Evolutionary conservation across 176 grass and related monocot genomes (phyloP).

Genomic region (Carex kokanica): DNA sequence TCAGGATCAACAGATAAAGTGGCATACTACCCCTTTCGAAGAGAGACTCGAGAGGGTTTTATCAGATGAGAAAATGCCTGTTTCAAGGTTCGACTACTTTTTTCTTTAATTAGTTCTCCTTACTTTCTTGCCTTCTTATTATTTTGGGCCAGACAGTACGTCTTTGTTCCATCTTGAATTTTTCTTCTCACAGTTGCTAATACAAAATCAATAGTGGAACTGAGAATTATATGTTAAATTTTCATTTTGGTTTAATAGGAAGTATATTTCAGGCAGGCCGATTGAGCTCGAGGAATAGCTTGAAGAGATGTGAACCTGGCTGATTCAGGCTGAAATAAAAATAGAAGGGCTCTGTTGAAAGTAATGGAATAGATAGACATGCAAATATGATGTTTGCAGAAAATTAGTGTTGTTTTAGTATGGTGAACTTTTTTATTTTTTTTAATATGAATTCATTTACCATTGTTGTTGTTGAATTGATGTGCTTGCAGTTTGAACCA

Average conservation of each 20-base stretch:
- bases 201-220: not conserved
- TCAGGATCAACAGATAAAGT: constrained; percentile 70
- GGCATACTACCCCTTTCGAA: constrained; percentile 70
- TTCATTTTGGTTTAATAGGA: constrained; percentile 18
- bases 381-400: constrained; percentile 21
- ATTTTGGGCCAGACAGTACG: not conserved
- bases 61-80: constrained; percentile 37
- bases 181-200: not conserved
- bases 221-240: not conserved
- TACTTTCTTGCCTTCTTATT: not conserved
- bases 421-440: not conserved
- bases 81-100: constrained; percentile 39
- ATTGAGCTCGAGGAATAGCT: constrained; percentile 18
- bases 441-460: not conserved
- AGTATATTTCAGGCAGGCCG: not conserved
- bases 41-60: constrained; percentile 70
- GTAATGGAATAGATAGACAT: not conserved
- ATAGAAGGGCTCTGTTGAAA: not conserved
- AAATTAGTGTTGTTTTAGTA: not conserved
- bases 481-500: constrained; percentile 7
- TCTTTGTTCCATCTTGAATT: not conserved
- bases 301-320: not conserved
- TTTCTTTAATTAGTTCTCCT: constrained; percentile 1
- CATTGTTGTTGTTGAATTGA: not conserved
- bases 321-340: not conserved